phyloP scores from a whole-genome alignment of 768 basidiomycete species.

The Postia placenta region DNA sequence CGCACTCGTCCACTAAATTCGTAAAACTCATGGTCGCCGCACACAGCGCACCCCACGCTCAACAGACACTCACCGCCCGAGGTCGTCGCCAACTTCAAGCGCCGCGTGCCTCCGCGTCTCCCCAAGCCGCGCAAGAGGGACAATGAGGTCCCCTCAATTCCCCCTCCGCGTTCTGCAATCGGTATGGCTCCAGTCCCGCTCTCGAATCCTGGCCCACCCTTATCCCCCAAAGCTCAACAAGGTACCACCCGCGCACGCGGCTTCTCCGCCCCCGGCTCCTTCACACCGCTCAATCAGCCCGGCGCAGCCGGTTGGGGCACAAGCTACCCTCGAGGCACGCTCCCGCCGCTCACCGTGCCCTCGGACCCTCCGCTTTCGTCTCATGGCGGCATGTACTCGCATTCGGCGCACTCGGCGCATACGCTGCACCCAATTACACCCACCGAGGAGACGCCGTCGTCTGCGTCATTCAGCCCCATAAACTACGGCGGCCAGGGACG shows the following conservation, averaged over 20 bases:
- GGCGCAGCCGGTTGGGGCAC: constrained; percentile 53
- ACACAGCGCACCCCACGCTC: constrained; percentile 80
- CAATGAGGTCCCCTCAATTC: constrained; percentile 57
- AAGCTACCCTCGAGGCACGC: constrained; percentile 44
- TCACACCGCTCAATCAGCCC: constrained; percentile 61
- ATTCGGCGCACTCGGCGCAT: constrained; percentile 56
- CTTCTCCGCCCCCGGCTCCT: constrained; percentile 80
- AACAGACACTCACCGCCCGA: constrained; percentile 87
- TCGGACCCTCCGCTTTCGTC: constrained; percentile 63
- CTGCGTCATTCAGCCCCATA: constrained; percentile 35
- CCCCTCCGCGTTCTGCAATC: constrained; percentile 72
- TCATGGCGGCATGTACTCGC: constrained; percentile 51
- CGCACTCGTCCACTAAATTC: constrained; percentile 7
- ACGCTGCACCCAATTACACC: constrained; percentile 46
- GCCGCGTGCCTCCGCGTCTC: constrained; percentile 88
- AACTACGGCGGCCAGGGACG: constrained; percentile 24
- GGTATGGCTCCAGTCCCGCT: constrained; percentile 52
- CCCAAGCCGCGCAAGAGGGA: constrained; percentile 85
- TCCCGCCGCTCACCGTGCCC: constrained; percentile 82
- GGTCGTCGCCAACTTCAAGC: constrained; percentile 91
- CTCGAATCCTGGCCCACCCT: constrained; percentile 47
- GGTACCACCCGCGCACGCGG: constrained; percentile 47
- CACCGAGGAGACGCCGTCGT: constrained; percentile 60
- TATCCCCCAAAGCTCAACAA: constrained; percentile 43
- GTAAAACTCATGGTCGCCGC: not conserved